Percentiles rank a stretch among this genome's conserved stretches.
Evolutionary conservation across 108 stramenopile species (phyloP).

Genomic region (Cyclotella kingstonii): DNA sequence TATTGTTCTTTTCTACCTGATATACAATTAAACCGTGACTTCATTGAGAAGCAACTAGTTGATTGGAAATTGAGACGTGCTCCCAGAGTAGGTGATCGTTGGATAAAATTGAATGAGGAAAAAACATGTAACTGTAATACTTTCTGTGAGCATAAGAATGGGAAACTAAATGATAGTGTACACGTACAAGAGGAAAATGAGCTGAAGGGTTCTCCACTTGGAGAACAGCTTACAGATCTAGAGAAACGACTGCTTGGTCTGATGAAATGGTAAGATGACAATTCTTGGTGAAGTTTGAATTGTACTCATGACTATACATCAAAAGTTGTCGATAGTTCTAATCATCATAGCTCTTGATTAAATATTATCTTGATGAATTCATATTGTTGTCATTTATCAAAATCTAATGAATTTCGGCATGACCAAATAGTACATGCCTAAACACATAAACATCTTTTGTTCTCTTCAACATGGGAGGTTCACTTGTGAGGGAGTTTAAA

Average conservation of each 20-base stretch:
- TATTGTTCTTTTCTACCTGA: conserved; percentile 89
- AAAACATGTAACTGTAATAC: neutral
- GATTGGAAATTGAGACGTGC: conserved; percentile 43
- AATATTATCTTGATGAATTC: too few species aligned
- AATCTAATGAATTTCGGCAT: too few species aligned
- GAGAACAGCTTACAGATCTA: conserved; percentile 13
- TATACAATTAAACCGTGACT: conserved; percentile 69
- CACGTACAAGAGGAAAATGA: neutral
- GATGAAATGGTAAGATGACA: conserved; percentile 6
- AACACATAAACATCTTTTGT: too few species aligned
- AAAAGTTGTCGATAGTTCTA: too few species aligned
- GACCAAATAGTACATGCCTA: too few species aligned
- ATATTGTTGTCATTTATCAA: too few species aligned
- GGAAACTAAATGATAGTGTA: neutral
- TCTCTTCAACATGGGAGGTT: too few species aligned
- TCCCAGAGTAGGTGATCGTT: conserved; percentile 41
- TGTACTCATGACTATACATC: too few species aligned
- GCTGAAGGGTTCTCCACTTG: too few species aligned
- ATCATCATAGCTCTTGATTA: too few species aligned
- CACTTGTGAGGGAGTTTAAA: too few species aligned
- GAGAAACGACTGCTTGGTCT: conserved; percentile 20
- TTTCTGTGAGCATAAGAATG: neutral
- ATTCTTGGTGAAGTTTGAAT: neutral
- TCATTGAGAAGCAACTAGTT: conserved; percentile 65
- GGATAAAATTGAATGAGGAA: conserved; percentile 30